Evolutionary conservation across 257 asterid species (phyloP).

Genomic region (Echium plantagineum): DNA sequence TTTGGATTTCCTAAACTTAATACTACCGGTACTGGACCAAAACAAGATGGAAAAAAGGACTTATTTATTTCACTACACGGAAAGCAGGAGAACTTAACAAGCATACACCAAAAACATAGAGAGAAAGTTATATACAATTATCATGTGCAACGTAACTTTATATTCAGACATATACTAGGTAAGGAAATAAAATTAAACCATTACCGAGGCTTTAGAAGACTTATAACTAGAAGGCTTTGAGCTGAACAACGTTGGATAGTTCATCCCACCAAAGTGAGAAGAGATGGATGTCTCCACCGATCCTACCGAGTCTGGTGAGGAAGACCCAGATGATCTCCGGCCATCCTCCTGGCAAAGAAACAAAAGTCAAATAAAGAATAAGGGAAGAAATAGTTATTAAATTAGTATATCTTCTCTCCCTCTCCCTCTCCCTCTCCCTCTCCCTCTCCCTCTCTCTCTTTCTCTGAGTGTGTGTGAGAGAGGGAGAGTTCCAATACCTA

Average conservation of each 20-base stretch:
- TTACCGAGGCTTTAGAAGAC: constrained; percentile 62
- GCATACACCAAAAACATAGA: background rate
- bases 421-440: too few species aligned
- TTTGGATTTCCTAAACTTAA: too few species aligned
- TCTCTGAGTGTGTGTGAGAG: too few species aligned
- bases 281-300: constrained; percentile 97
- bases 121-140: background rate
- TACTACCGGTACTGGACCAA: too few species aligned
- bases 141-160: background rate
- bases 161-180: background rate
- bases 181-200: background rate
- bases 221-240: constrained; percentile 70
- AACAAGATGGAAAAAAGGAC: too few species aligned
- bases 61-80: too few species aligned
- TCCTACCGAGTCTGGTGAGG: constrained; percentile 92
- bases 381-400: background rate
- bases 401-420: background rate
- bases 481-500: too few species aligned
- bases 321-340: constrained; percentile 90
- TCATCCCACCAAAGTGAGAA: constrained; percentile 98
- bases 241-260: constrained; percentile 91
- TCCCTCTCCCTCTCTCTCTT: too few species aligned
- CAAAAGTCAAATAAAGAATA: too few species aligned
- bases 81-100: too few species aligned
- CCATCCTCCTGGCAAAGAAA: constrained; percentile 58